Evolutionary conservation across 179 eudicot genomes (phyloP).

Genomic region (Beta lomatogona): DNA sequence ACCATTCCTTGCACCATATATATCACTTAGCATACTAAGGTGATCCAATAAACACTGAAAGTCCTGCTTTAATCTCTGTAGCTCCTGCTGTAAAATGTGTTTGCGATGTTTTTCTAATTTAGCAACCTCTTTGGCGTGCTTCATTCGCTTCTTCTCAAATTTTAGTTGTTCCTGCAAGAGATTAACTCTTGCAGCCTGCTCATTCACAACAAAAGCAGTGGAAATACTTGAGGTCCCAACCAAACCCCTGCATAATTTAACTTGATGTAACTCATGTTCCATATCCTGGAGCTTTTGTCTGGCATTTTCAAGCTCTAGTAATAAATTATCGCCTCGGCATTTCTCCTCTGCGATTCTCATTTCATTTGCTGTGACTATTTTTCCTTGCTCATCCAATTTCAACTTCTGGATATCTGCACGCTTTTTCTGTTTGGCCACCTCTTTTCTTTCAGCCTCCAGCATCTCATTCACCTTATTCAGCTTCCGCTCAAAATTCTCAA

Average conservation of each 20-base stretch:
- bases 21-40: constrained; percentile 46
- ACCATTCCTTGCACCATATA: constrained; percentile 45
- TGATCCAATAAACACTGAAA: constrained; percentile 43
- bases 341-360: constrained; percentile 38
- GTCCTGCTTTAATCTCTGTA: constrained; percentile 52
- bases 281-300: constrained; percentile 37
- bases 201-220: constrained; percentile 20
- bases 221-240: constrained; percentile 24
- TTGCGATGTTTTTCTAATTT: constrained; percentile 59
- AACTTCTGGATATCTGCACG: constrained; percentile 43
- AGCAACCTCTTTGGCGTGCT: constrained; percentile 76
- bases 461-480: constrained; percentile 28
- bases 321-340: constrained; percentile 30
- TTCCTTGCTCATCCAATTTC: constrained; percentile 46
- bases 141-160: constrained; percentile 66
- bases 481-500: constrained; percentile 26
- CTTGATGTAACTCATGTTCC: constrained; percentile 41
- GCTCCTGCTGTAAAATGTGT: constrained; percentile 48
- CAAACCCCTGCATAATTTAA: constrained; percentile 27
- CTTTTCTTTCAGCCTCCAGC: constrained; percentile 49
- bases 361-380: constrained; percentile 36
- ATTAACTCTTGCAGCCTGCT: constrained; percentile 43
- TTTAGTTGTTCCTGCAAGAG: constrained; percentile 65
- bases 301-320: constrained; percentile 25
- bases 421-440: constrained; percentile 36